A percentile compares a stretch with the other conserved stretches of the same genome.
These are phyloP conservation scores for Rhamnella rubrinervis DNA, from an alignment of 331 rosid genomes.

Conservation along the genomic window DNA sequence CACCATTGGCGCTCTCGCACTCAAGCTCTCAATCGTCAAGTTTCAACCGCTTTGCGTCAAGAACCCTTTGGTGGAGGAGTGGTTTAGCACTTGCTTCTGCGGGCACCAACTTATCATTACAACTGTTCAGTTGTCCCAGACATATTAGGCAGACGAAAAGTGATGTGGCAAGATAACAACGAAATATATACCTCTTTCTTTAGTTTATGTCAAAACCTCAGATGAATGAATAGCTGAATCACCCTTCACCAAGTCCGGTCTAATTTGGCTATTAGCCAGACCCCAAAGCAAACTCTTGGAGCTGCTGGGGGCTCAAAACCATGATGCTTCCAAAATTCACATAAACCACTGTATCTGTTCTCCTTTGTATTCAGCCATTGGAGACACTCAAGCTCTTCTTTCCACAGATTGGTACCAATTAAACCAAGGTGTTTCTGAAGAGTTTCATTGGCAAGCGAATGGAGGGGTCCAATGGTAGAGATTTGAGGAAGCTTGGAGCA, in stretches of 20 bases:
- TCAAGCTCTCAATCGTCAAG: background rate
- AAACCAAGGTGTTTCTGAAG: background rate
- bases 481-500: background rate
- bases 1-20: slow-evolving; percentile 4
- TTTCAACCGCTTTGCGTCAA: slow-evolving; percentile 6
- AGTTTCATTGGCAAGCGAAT: background rate
- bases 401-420: slow-evolving; percentile 24
- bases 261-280: slow-evolving; percentile 25
- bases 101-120: slow-evolving; percentile 19
- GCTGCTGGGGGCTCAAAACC: background rate
- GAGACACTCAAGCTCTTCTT: slow-evolving; percentile 15
- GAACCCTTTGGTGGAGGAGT: slow-evolving; percentile 6
- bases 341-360: slow-evolving; percentile 19
- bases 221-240: slow-evolving; percentile 8
- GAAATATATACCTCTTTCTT: slow-evolving; percentile 6
- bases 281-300: slow-evolving; percentile 36
- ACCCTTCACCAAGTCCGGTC: slow-evolving; percentile 23
- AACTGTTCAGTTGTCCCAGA: background rate
- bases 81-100: background rate
- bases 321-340: slow-evolving; percentile 34
- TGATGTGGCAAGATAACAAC: no score
- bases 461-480: slow-evolving; percentile 29
- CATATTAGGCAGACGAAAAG: no score
- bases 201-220: slow-evolving; percentile 3
- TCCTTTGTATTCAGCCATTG: slow-evolving; percentile 24